Conservation (phyloP, 768 basidiomycete species). For the Boletus coccyginus region DNA sequence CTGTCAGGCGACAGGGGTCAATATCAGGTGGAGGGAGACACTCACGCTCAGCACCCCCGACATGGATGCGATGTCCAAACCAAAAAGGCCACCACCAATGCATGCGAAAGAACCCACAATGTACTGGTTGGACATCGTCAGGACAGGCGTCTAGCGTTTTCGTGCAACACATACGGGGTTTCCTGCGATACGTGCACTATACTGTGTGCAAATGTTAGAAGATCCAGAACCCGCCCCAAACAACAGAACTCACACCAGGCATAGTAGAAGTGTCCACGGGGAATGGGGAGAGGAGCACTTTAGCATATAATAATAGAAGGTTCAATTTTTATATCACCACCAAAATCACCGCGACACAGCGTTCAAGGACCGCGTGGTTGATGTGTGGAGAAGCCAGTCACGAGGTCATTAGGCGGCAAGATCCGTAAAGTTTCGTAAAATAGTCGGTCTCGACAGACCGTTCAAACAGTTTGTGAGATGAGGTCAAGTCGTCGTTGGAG, state of each 20-base stretch:
- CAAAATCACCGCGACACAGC: background rate
- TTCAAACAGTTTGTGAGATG: background rate
- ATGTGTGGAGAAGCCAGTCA: slow-evolving; percentile 1
- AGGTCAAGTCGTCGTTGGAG: background rate
- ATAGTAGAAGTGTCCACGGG: slow-evolving; percentile 12
- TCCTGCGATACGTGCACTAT: slow-evolving; percentile 52
- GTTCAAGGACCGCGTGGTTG: slow-evolving; percentile 7
- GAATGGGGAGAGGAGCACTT: background rate
- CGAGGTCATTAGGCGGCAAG: background rate
- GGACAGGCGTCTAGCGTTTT: background rate
- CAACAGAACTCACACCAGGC: slow-evolving; percentile 22
- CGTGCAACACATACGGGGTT: slow-evolving; percentile 45
- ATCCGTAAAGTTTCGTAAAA: slow-evolving; percentile 1
- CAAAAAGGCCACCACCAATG: slow-evolving; percentile 77
- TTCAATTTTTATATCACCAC: slow-evolving; percentile 12
- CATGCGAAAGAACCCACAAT: slow-evolving; percentile 79
- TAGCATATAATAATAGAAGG: background rate
- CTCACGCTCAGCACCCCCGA: slow-evolving; percentile 64
- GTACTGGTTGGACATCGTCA: slow-evolving; percentile 47
- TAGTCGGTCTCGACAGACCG: background rate
- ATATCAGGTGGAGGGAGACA: background rate
- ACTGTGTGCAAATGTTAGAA: slow-evolving; percentile 33
- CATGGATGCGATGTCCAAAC: slow-evolving; percentile 82
- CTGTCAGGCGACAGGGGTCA: background rate
- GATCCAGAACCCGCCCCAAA: background rate